Evolutionary conservation across 108 stramenopile species (phyloP), one percentile per base, ranked within the genome.

Genomic region (Phaeodactylum tricornutum): DNA sequence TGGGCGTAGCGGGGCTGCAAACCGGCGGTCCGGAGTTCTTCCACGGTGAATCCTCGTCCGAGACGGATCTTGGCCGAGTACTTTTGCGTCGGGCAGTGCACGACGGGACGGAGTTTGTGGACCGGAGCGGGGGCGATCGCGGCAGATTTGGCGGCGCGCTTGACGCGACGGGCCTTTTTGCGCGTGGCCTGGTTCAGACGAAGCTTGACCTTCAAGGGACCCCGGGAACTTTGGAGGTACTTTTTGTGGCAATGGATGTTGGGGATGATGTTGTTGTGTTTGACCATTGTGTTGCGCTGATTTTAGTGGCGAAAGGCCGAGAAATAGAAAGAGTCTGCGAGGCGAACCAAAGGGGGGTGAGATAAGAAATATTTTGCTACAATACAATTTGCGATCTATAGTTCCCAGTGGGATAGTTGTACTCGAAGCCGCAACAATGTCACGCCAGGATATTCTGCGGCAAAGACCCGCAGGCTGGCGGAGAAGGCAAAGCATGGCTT

Each of bases 221-320:
- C 90, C 66, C 90, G 83, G 47, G 81, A 78, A 64, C 81, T 73
- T 47, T 74, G 50, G 50, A 45, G 46, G 67, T 79, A 92, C 86
- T 97, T 92, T 87, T 99, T 99, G 69, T 93, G 77, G 89, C 95
- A 99, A 67, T 99, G 96, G 69, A 84, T 79, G 83, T 96, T 96
- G 37, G 98, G 94, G 73, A 99, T 63, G 61, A 95, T 71, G 64
- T 99, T 99, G 72, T 99, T 99, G 77, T 99, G 98, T 82, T 96
- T 96, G 47, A 97, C 96, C 97, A 91, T 91, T 27, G 34, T 72
- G 36, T 25, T 8, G 29, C 8, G 29, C 7, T 47, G 7, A 15
- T 42, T 42, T 34, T 34, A 34, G 11, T 12, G 12, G 11, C 33
- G 33, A 12, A 34, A n/a, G n/a, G n/a, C n/a, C n/a, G n/a, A n/a